Percentiles rank a stretch among this genome's conserved stretches.
Evolutionary conservation across 345 rosid genomes (phyloP).

Genomic region (Euphorbia peplus): DNA sequence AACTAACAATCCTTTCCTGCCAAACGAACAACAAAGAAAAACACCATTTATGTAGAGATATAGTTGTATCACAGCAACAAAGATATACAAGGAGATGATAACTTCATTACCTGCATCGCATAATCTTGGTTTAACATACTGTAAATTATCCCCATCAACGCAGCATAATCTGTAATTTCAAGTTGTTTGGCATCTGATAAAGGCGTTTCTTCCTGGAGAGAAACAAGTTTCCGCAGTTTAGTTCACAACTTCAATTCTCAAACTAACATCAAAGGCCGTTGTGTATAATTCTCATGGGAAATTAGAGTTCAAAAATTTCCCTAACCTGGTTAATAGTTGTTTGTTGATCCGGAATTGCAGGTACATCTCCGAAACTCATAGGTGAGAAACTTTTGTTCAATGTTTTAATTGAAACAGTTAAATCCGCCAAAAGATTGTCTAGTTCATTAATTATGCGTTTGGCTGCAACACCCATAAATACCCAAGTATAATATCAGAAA

Average conservation of each 20-base stretch:
- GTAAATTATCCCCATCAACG: constrained; percentile 55
- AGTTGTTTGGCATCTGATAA: constrained; percentile 24
- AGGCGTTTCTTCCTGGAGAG: constrained; percentile 30
- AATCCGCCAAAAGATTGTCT: constrained; percentile 46
- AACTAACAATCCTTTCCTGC: constrained; percentile 67
- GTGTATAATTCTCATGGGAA: neutral
- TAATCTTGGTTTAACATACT: constrained; percentile 74
- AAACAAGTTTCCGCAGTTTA: neutral
- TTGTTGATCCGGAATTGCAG: constrained; percentile 27
- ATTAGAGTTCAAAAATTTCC: neutral
- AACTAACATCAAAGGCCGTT: neutral
- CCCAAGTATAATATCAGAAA: neutral
- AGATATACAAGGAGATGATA: neutral
- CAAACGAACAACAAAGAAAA: neutral
- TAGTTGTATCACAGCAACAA: neutral
- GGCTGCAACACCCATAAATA: constrained; percentile 38
- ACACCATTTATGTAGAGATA: neutral
- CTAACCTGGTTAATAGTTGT: constrained; percentile 44
- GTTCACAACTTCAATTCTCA: neutral
- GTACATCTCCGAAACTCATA: constrained; percentile 23
- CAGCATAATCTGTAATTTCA: constrained; percentile 45
- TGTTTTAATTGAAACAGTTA: constrained; percentile 35
- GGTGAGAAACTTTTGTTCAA: constrained; percentile 28
- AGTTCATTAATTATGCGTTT: constrained; percentile 52
- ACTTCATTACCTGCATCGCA: constrained; percentile 60